Conservation (phyloP, 1,284 basidiomycete genomes). For the Irpex sp. region DNA sequence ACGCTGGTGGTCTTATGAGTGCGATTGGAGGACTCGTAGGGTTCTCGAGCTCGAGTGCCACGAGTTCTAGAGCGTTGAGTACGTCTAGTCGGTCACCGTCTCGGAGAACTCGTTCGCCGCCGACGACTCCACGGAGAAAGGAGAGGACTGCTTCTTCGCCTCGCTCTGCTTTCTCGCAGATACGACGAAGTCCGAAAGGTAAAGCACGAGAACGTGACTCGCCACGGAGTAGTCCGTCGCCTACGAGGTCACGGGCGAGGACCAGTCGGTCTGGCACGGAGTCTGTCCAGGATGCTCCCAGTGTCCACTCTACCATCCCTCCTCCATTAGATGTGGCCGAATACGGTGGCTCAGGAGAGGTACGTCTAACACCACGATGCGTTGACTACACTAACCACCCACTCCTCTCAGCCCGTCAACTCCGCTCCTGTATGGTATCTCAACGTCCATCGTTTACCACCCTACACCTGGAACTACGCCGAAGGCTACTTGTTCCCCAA, state of each 20-base stretch:
- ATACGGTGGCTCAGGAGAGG: neutral
- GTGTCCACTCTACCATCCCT: neutral
- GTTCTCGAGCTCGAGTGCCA: neutral
- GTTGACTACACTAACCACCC: neutral
- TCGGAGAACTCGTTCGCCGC: neutral
- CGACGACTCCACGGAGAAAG: neutral
- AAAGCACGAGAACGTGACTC: neutral
- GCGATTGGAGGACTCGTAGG: neutral
- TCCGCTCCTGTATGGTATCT: conserved; percentile 10
- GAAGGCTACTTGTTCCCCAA: conserved; percentile 8
- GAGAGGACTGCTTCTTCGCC: neutral
- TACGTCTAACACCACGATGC: neutral
- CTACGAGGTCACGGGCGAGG: neutral
- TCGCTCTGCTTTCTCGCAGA: neutral
- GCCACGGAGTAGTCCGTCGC: neutral
- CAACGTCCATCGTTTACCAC: conserved; percentile 9
- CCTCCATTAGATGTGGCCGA: neutral
- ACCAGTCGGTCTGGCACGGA: neutral
- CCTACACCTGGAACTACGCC: conserved; percentile 10
- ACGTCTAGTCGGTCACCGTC: neutral
- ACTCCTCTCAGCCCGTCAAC: conserved; percentile 4
- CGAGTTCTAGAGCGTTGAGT: neutral
- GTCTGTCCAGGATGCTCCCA: neutral
- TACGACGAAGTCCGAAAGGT: neutral
- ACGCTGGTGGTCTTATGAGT: neutral